These are phyloP conservation scores for Cladosporium sp. DNA, from an alignment of 2,329 filamentous ascomycete species.

Conservation along the genomic window DNA sequence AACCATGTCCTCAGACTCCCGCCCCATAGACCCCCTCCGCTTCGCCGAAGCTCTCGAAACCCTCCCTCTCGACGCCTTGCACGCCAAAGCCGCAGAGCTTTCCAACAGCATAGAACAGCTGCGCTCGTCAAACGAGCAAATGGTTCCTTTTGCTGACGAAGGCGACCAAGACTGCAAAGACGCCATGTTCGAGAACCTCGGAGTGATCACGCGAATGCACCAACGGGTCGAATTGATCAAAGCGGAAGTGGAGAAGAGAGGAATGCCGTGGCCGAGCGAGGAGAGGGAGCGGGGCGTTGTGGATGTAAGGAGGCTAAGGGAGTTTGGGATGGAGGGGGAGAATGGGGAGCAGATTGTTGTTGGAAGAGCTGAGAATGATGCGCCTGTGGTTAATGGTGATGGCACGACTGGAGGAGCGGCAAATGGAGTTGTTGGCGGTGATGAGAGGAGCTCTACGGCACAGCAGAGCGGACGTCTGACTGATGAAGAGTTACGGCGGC, in stretches of 20 bases:
- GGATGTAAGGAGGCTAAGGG: slow-evolving; percentile 10
- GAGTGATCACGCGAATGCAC: slow-evolving; percentile 64
- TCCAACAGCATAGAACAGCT: slow-evolving; percentile 72
- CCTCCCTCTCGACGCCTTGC: slow-evolving; percentile 62
- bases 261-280: slow-evolving; percentile 47
- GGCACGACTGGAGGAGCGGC: slow-evolving; percentile 1
- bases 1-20: slow-evolving; percentile 18
- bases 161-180: slow-evolving; percentile 67
- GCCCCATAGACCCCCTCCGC: slow-evolving; percentile 28
- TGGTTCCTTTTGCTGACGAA: slow-evolving; percentile 62
- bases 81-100: slow-evolving; percentile 71
- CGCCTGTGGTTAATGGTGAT: slow-evolving; percentile 18
- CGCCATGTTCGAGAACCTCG: slow-evolving; percentile 67
- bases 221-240: slow-evolving; percentile 62
- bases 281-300: slow-evolving; percentile 16
- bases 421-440: background rate
- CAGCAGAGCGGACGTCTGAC: slow-evolving; percentile 45
- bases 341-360: slow-evolving; percentile 20
- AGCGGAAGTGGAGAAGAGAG: slow-evolving; percentile 61
- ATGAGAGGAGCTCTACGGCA: slow-evolving; percentile 6
- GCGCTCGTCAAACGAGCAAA: slow-evolving; percentile 68
- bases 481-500: slow-evolving; percentile 57
- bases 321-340: slow-evolving; percentile 15
- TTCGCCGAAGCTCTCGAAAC: slow-evolving; percentile 57
- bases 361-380: slow-evolving; percentile 15